Conservation (phyloP, 2,329 filamentous ascomycete genomes). For the Colletotrichum higginsianum region DNA sequence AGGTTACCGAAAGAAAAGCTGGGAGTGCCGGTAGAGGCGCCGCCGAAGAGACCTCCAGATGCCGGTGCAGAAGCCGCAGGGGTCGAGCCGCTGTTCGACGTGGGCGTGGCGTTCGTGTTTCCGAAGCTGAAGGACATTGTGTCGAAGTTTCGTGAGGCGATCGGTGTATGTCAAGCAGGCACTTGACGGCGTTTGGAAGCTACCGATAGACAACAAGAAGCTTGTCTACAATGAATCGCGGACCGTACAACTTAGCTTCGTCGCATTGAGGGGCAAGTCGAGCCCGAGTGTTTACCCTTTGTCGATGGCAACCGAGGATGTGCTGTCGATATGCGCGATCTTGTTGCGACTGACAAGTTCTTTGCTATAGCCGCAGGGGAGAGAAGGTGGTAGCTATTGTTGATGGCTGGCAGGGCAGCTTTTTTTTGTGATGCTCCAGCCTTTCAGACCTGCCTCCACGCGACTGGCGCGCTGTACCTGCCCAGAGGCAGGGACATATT, state of each 20-base stretch:
- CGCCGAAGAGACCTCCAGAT: constrained; percentile 59
- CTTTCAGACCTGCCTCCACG: constrained; percentile 38
- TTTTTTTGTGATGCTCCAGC: constrained; percentile 43
- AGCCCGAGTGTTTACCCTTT: not conserved
- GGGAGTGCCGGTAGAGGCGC: constrained; percentile 48
- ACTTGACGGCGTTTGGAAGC: constrained; percentile 17
- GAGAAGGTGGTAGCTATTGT: constrained; percentile 26
- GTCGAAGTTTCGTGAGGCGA: constrained; percentile 8
- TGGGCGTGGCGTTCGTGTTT: constrained; percentile 48
- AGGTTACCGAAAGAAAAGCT: constrained; percentile 59
- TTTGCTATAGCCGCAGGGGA: constrained; percentile 10
- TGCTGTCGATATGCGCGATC: constrained; percentile 8
- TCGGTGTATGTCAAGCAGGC: constrained; percentile 25
- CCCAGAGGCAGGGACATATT: constrained; percentile 26
- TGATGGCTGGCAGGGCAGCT: constrained; percentile 24
- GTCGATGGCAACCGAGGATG: not conserved
- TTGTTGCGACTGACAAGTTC: constrained; percentile 6
- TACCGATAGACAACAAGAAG: constrained; percentile 18
- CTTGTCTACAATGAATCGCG: constrained; percentile 2
- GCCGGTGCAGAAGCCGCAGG: constrained; percentile 56
- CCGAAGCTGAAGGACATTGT: constrained; percentile 60
- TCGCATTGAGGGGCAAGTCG: constrained; percentile 38
- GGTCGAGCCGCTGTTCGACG: constrained; percentile 42
- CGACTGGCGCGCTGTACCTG: constrained; percentile 41
- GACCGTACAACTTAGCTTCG: constrained; percentile 15